Percentiles rank a stretch among this genome's conserved stretches.
phyloP scores from a whole-genome alignment of 345 rosid species.

The Cardamine chenopodiifolia region DNA sequence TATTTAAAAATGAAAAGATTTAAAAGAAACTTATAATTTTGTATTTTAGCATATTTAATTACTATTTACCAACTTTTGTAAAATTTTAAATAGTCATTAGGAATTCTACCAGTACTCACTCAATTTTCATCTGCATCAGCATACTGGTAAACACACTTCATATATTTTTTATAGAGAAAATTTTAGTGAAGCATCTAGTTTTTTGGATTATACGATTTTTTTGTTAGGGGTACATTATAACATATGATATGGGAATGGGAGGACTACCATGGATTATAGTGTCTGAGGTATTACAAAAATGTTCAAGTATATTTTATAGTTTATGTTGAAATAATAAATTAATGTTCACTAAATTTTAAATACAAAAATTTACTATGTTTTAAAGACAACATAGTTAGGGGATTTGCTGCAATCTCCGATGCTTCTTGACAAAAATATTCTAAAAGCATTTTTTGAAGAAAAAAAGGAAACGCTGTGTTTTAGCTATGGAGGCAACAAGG shows the following conservation, averaged over 20 bases:
- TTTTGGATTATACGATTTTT: not conserved
- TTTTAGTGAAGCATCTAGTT: not conserved
- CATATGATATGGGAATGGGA: constrained; percentile 52
- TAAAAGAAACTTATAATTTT: no score
- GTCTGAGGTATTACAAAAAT: constrained; percentile 58
- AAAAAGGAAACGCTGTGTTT: no score
- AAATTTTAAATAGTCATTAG: constrained; percentile 33
- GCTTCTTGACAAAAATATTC: no score
- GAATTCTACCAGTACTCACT: constrained; percentile 36
- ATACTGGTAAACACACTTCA: constrained; percentile 42
- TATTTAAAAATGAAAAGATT: no score
- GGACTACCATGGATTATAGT: constrained; percentile 61
- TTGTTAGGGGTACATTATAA: constrained; percentile 43
- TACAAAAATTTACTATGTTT: no score
- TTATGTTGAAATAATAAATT: no score
- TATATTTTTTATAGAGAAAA: not conserved
- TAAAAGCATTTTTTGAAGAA: no score
- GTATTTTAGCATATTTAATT: not conserved
- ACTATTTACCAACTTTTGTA: not conserved
- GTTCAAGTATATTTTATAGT: no score
- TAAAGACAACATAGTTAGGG: no score
- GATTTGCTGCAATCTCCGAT: no score
- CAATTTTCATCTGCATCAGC: constrained; percentile 41
- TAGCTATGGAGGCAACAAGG: no score
- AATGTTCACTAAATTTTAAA: no score